Evolutionary conservation across 495 filamentous ascomycete genomes (phyloP).

Genomic region (Penicillium cataractarum): DNA sequence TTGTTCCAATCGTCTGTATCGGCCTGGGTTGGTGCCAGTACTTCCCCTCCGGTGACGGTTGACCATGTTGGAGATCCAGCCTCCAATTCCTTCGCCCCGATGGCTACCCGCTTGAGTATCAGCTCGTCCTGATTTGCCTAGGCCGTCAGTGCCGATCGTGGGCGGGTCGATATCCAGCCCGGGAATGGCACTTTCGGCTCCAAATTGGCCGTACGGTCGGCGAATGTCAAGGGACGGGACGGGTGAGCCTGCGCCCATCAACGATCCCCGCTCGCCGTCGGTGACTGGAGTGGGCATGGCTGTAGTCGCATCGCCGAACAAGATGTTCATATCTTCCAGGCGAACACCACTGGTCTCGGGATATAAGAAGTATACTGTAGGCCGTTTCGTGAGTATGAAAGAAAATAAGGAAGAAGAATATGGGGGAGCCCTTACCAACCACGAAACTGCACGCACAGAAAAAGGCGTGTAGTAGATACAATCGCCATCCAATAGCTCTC

Average conservation of each 20-base stretch:
- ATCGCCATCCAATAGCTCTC: conserved; percentile 84
- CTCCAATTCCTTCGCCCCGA: conserved; percentile 60
- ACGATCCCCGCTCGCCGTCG: conserved; percentile 72
- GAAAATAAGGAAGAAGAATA: neutral
- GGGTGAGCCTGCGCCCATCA: conserved; percentile 73
- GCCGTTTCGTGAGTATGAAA: conserved; percentile 10
- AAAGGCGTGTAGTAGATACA: conserved; percentile 95
- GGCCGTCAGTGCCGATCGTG: conserved; percentile 45
- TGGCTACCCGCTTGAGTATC: conserved; percentile 32
- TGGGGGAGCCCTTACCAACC: conserved; percentile 70
- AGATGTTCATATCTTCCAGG: conserved; percentile 90
- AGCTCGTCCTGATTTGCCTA: conserved; percentile 48
- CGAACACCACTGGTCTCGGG: conserved; percentile 94
- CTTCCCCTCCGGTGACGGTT: conserved; percentile 55
- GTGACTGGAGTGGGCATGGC: conserved; percentile 72
- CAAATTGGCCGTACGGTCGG: conserved; percentile 51
- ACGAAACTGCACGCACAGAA: conserved; percentile 97
- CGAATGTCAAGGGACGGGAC: conserved; percentile 78
- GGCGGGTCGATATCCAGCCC: conserved; percentile 76
- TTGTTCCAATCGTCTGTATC: conserved; percentile 69
- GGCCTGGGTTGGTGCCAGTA: conserved; percentile 47
- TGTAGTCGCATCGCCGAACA: conserved; percentile 89
- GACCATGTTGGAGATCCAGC: conserved; percentile 71
- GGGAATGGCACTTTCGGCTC: conserved; percentile 66
- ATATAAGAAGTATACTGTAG: conserved; percentile 89